Percentiles rank a stretch among this genome's conserved stretches.
Evolutionary conservation across 202 grass and related monocot genomes (phyloP).

Genomic region (Zoysia matrella): DNA sequence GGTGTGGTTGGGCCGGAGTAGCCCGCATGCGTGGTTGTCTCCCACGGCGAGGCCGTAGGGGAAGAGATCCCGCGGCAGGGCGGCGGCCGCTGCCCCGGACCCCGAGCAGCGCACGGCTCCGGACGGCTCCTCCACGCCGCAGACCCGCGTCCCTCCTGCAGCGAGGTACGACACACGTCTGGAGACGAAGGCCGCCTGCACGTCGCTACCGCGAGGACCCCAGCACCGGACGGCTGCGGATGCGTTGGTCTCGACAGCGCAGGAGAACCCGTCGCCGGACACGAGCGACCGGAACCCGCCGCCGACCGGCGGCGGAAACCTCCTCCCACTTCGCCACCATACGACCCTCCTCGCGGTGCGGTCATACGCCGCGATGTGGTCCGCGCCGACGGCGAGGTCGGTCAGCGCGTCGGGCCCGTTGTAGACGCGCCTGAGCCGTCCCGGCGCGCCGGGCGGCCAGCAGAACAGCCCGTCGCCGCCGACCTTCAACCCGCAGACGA

Average conservation of each 20-base stretch:
- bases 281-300: conserved; percentile 56
- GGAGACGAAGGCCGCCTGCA: too few relatives aligned
- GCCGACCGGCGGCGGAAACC: background rate
- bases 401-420: background rate
- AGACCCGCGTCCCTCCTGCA: too few relatives aligned
- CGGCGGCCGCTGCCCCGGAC: background rate
- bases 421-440: conserved; percentile 52
- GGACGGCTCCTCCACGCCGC: conserved; percentile 6
- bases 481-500: conserved; percentile 48
- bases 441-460: conserved; percentile 43
- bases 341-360: background rate
- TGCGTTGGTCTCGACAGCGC: too few relatives aligned
- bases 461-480: conserved; percentile 60
- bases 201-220: too few relatives aligned
- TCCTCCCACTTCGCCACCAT: conserved; percentile 51
- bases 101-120: conserved; percentile 59
- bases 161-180: too few relatives aligned
- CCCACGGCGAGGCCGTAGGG: conserved; percentile 59
- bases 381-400: conserved; percentile 59
- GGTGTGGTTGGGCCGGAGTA: conserved; percentile 2
- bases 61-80: conserved; percentile 30
- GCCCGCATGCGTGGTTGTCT: conserved; percentile 65
- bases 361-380: conserved; percentile 63
- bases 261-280: too few relatives aligned
- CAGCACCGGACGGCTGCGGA: too few relatives aligned